Evolutionary conservation across 176 grass and related monocot species (phyloP), one percentile per base, ranked within the genome.

Genomic region (Rhynchospora pubera): DNA sequence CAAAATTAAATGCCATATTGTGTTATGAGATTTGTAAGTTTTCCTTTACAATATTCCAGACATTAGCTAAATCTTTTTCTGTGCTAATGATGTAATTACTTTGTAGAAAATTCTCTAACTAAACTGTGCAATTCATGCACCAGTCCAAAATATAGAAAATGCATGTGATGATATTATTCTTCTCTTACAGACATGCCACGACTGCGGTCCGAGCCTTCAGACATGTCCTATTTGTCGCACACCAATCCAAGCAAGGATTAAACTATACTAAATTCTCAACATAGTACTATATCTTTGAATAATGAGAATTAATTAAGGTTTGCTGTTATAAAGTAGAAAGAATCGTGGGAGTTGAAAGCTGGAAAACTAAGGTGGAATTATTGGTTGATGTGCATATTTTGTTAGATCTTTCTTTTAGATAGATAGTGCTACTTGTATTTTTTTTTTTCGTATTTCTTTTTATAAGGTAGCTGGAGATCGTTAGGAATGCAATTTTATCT

Each of bases 151-250:
- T 10, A 51, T 51, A 51, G 8, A 61, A 75, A 18, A 22, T 75
- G 42, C 39, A 64, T 64, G 15, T 44, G 28, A 59, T 62, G 8
- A 64, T 16, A n/a, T 47, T 39, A 28, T 62, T 34, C 39, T 58
- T 78, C 22, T 84, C n/a, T 43, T 84, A 26, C 75, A 88, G 86
- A 88, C 82, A 34, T 88, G 86, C 26, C 78, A 67, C 45, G 82
- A 79, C 5, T 88, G 86, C 51, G 74, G 86, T 4, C 53, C 58
- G 2, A 88, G 24, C 42, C 63, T 88, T 12, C 50, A 80, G 9
- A 69, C 47, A 28, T 88, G 86, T 45, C 86, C 86, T 10, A 88
- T 88, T 48, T 88, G 82, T 28, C 86, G 82, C 44, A 84, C 42
- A 19, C 42, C 56, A 79, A 88, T 88, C 46, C 21, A 88, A 28